phyloP scores from a whole-genome alignment of 2,329 filamentous ascomycete genomes.

The Plectosphaerella plurivora region DNA sequence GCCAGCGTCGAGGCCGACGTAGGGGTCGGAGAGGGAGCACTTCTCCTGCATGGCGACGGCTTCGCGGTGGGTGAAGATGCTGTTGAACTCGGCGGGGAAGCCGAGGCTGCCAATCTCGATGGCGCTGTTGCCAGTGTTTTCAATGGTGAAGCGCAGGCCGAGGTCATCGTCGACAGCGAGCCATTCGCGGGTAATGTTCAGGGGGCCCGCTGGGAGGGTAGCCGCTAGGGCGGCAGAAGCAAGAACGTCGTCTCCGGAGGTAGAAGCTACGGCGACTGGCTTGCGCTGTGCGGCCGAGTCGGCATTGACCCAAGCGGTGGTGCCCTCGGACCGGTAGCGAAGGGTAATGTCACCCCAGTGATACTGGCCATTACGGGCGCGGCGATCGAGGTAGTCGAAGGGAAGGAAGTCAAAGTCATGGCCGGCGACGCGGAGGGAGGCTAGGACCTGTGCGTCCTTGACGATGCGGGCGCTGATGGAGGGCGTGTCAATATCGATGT shows the following conservation, averaged over 20 bases:
- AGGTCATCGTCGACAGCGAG: constrained; percentile 41
- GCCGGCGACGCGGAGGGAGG: constrained; percentile 36
- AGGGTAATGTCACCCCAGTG: constrained; percentile 56
- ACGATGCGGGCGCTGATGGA: constrained; percentile 39
- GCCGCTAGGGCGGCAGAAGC: constrained; percentile 34
- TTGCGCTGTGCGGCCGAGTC: constrained; percentile 39
- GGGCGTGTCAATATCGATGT: constrained; percentile 29
- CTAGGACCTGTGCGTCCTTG: constrained; percentile 41
- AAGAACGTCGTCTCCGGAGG: constrained; percentile 18
- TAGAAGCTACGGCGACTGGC: constrained; percentile 24
- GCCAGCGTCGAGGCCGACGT: constrained; percentile 54
- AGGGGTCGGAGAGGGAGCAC: constrained; percentile 55
- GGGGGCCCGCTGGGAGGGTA: constrained; percentile 32
- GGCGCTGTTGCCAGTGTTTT: constrained; percentile 31
- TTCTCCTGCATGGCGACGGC: constrained; percentile 41
- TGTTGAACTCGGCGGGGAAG: constrained; percentile 58
- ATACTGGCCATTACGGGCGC: constrained; percentile 48
- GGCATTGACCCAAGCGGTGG: constrained; percentile 36
- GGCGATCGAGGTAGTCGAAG: constrained; percentile 40
- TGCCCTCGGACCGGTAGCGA: constrained; percentile 40
- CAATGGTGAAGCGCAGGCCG: constrained; percentile 45
- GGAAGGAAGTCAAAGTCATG: constrained; percentile 51
- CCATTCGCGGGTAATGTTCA: constrained; percentile 50
- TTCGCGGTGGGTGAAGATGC: constrained; percentile 50
- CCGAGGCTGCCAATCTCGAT: constrained; percentile 54